phyloP scores from a whole-genome alignment of 768 basidiomycete species.

The Tubosaeta sp. region DNA sequence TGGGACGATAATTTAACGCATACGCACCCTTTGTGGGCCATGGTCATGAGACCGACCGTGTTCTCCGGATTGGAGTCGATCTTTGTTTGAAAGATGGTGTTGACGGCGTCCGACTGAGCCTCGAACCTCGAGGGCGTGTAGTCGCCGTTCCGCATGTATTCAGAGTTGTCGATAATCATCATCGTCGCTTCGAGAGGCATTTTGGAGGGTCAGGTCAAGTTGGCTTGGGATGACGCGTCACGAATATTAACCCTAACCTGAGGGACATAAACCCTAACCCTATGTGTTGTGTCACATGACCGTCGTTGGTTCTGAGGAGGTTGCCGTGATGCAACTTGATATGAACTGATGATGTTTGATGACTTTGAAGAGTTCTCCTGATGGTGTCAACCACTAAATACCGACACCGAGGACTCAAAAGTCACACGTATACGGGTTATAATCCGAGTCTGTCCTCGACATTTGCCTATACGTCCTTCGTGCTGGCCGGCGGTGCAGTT shows the following conservation, averaged over 20 bases:
- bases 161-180: conserved; percentile 96
- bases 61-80: conserved; percentile 96
- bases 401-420: neutral
- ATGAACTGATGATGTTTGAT: too few relatives aligned
- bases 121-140: conserved; percentile 83
- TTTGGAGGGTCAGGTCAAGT: conserved; percentile 29
- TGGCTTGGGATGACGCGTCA: conserved; percentile 26
- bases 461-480: too few relatives aligned
- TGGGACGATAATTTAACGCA: conserved; percentile 4
- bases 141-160: conserved; percentile 95
- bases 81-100: conserved; percentile 86
- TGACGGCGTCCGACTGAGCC: conserved; percentile 90
- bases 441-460: neutral
- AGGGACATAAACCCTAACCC: neutral
- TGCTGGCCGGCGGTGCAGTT: neutral
- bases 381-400: too few relatives aligned
- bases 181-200: conserved; percentile 99
- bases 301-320: too few relatives aligned
- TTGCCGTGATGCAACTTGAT: too few relatives aligned
- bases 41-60: conserved; percentile 96
- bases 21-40: conserved; percentile 91
- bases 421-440: neutral
- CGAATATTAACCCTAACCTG: conserved; percentile 18
- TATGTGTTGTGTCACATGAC: neutral
- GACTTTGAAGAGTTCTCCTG: too few relatives aligned